A percentile compares a stretch with the other conserved stretches of the same genome.
These are phyloP conservation scores for Globisporangium carolinianum DNA, from an alignment of 352 stramenopile species.

Conservation along the genomic window DNA sequence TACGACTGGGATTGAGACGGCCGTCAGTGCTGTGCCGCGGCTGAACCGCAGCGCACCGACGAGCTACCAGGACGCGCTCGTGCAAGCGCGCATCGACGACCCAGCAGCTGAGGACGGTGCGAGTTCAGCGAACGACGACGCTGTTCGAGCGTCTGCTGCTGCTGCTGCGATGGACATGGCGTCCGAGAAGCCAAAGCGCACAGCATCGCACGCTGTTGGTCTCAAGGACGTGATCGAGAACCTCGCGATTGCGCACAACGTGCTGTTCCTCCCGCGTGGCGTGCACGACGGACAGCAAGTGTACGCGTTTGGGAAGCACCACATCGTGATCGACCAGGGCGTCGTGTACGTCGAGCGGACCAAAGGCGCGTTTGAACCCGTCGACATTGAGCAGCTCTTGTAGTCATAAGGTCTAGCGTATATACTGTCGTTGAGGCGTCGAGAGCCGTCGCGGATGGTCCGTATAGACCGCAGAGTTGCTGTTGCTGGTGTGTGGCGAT, in stretches of 20 bases:
- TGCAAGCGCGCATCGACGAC: slow-evolving; percentile 28
- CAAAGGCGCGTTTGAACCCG: slow-evolving; percentile 63
- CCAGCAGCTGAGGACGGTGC: slow-evolving; percentile 12
- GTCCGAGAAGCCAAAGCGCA: slow-evolving; percentile 6
- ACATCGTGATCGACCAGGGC: slow-evolving; percentile 82
- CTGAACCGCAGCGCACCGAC: slow-evolving; percentile 41
- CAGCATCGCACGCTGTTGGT: slow-evolving; percentile 35
- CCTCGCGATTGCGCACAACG: slow-evolving; percentile 65
- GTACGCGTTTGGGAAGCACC: slow-evolving; percentile 70
- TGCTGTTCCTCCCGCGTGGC: slow-evolving; percentile 79
- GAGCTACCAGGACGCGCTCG: slow-evolving; percentile 75
- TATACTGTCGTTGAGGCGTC: no score
- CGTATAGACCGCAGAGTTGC: no score
- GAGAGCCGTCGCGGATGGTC: no score
- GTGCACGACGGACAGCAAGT: slow-evolving; percentile 73
- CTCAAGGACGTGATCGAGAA: slow-evolving; percentile 84
- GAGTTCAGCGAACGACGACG: slow-evolving; percentile 12
- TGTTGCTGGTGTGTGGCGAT: no score
- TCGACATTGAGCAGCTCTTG: slow-evolving; percentile 73
- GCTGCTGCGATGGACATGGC: not conserved
- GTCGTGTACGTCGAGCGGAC: slow-evolving; percentile 64
- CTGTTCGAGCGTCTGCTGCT: not conserved
- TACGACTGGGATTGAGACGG: not conserved
- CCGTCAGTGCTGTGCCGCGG: slow-evolving; percentile 12
- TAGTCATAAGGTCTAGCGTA: slow-evolving; percentile 5